Evolutionary conservation across 345 rosid species (phyloP).

Genomic region (Euphorbia lathyris): DNA sequence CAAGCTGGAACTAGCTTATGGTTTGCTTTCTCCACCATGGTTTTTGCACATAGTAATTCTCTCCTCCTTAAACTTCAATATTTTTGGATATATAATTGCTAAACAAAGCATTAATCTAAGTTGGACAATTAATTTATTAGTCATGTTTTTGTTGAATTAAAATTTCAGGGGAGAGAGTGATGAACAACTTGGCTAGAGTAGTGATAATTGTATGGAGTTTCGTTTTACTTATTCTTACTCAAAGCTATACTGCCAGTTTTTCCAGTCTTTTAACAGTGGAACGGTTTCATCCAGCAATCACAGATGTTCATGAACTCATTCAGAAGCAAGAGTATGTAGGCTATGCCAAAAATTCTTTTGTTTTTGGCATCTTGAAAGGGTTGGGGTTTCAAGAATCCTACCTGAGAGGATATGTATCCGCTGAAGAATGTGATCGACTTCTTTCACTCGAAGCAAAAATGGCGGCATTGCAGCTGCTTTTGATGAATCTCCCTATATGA

Average conservation of each 20-base stretch:
- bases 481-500: constrained; percentile 34
- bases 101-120: too few species aligned
- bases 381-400: constrained; percentile 20
- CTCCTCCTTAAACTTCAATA: too few species aligned
- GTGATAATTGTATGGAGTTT: constrained; percentile 59
- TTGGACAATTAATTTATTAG: too few species aligned
- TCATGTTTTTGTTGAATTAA: too few species aligned
- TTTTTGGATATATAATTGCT: too few species aligned
- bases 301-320: constrained; percentile 35
- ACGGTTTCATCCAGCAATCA: constrained; percentile 41
- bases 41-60: constrained; percentile 7
- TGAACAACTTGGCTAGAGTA: constrained; percentile 13
- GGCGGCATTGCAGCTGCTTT: constrained; percentile 36
- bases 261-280: constrained; percentile 50
- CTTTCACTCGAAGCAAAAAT: constrained; percentile 16
- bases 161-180: too few species aligned
- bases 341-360: constrained; percentile 36
- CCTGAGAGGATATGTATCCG: constrained; percentile 7
- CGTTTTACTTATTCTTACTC: constrained; percentile 53
- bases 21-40: constrained; percentile 16
- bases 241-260: constrained; percentile 65
- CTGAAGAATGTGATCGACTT: constrained; percentile 26
- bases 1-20: constrained; percentile 54
- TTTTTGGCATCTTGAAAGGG: constrained; percentile 22
- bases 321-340: constrained; percentile 39